phyloP scores from a whole-genome alignment of 345 rosid species.

The Citrus medica region DNA sequence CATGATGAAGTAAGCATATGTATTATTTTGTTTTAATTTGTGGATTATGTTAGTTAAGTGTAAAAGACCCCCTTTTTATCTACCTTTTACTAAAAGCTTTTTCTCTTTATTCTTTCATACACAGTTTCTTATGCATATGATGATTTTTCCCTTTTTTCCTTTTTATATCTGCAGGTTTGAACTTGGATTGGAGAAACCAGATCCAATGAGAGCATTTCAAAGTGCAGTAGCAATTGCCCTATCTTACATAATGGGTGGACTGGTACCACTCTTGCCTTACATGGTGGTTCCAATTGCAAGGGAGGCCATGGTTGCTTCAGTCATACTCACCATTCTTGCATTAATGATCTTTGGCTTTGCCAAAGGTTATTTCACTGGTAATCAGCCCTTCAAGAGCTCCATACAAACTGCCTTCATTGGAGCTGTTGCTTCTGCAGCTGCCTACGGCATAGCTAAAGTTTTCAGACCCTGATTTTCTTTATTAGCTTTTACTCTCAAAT shows the following conservation, averaged over 20 bases:
- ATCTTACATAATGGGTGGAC: conserved; percentile 31
- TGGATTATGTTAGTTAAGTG: neutral
- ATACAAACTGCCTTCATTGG: conserved; percentile 35
- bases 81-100: no score
- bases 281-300: conserved; percentile 24
- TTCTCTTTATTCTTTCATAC: no score
- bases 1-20: conserved; percentile 28
- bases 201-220: conserved; percentile 34
- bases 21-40: no score
- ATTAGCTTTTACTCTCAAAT: neutral
- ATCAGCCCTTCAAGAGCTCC: conserved; percentile 32
- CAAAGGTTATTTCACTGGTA: conserved; percentile 33
- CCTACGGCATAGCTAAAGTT: conserved; percentile 30
- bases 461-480: neutral
- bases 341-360: conserved; percentile 22
- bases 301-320: conserved; percentile 24
- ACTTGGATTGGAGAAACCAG: conserved; percentile 38
- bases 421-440: conserved; percentile 38
- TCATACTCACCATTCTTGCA: conserved; percentile 24
- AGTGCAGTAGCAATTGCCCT: conserved; percentile 36
- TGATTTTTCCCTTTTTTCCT: no score
- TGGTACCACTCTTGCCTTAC: conserved; percentile 36
- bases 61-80: no score
- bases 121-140: no score
- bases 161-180: conserved; percentile 24